Evolutionary conservation across 1,284 basidiomycete species (phyloP), one percentile per base, ranked within the genome.

Genomic region (Cronartium quercuum): DNA sequence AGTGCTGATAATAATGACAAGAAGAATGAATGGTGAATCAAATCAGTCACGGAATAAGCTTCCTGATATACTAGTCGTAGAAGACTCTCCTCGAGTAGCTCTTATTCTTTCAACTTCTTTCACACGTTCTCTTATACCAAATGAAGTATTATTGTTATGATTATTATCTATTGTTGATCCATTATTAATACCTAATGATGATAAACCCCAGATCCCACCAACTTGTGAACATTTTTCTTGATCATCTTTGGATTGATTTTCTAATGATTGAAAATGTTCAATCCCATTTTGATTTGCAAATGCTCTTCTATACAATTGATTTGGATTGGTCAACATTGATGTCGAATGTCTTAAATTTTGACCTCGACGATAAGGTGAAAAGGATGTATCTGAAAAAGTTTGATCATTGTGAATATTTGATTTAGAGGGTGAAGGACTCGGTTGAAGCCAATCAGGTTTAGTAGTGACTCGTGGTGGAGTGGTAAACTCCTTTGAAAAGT

Each of bases 111-210:
- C 67, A 24, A 58, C 57, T 9, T 68, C 67, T 12, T 58, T 55
- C 37, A 68, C 58, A 15, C 67, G 44, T 68, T 68, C 67, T 15
- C 67, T 51, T 18, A 68, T 68, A 6, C 67, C 67, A 68, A 21
- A 55, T 21, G 51, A 21, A 21, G n/a, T 29, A 55, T 55, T 29
- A n/a, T 29, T 55, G 29, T 29, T 29, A n/a, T n/a, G n/a, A n/a
- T n/a, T n/a, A n/a, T n/a, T n/a, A n/a, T n/a, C n/a, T n/a, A n/a
- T n/a, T n/a, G n/a, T n/a, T n/a, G 35, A 66, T 10, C 66, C 66
- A 10, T 58, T 37, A n/a, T 41, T 61, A 3, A 58, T 51, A 0
- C 38, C 57, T 38, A 38, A 57, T n/a, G 44, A 57, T 29, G 51
- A 51, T 21, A 68, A 57, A 21, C 67, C 67, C 51, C 35, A 58